phyloP scores from a whole-genome alignment of 2,329 filamentous ascomycete genomes.

The Pseudogymnoascus pannorum region DNA sequence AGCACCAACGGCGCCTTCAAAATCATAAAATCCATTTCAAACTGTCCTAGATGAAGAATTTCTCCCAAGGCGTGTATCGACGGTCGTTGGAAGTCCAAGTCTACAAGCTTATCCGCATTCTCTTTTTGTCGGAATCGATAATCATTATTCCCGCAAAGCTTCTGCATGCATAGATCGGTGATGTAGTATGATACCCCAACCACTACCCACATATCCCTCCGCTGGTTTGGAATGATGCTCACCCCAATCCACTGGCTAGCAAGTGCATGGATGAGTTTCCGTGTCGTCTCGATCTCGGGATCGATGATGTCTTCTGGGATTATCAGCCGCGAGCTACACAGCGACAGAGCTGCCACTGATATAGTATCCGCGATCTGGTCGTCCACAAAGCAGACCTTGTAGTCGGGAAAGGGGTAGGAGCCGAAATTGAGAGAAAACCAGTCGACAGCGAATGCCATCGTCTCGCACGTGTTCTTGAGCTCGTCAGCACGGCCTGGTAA shows the following conservation, averaged over 20 bases:
- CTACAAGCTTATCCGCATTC: conserved; percentile 72
- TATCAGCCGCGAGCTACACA: conserved; percentile 80
- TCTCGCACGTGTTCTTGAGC: conserved; percentile 78
- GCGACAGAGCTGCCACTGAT: conserved; percentile 72
- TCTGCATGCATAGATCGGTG: conserved; percentile 86
- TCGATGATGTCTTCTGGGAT: conserved; percentile 83
- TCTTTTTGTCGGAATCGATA: conserved; percentile 85
- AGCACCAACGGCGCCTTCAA: conserved; percentile 87
- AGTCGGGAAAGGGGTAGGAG: conserved; percentile 84
- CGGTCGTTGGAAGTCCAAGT: conserved; percentile 73
- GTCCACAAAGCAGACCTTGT: conserved; percentile 91
- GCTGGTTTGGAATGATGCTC: conserved; percentile 77
- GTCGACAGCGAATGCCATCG: conserved; percentile 81
- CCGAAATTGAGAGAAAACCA: conserved; percentile 84
- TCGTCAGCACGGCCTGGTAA: conserved; percentile 75
- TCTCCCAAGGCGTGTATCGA: conserved; percentile 75
- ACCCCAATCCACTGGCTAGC: conserved; percentile 93
- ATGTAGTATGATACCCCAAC: conserved; percentile 91
- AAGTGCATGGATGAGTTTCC: conserved; percentile 73
- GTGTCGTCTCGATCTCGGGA: conserved; percentile 71
- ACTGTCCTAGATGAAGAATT: conserved; percentile 69
- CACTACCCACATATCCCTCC: conserved; percentile 79
- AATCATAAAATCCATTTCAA: conserved; percentile 83
- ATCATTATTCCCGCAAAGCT: conserved; percentile 88
- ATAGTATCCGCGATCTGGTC: conserved; percentile 71